These are phyloP conservation scores for Agrocybe praecox DNA, from an alignment of 768 basidiomycete species.

Conservation along the genomic window DNA sequence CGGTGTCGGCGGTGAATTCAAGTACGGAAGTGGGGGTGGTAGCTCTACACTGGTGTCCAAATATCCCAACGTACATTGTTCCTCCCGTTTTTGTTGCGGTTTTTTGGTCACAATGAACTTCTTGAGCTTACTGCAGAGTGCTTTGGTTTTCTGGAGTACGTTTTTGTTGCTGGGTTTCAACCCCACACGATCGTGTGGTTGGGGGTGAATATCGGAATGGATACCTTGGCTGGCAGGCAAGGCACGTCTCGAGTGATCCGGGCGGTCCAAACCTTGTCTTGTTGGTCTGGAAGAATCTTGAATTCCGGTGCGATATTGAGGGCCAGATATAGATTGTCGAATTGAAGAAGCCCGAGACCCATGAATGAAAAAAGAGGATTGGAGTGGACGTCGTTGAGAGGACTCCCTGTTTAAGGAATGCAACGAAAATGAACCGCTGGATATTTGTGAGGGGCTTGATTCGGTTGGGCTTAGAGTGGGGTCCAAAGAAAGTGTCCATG, in stretches of 20 bases:
- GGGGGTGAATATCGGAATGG: not conserved
- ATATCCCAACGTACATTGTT: not conserved
- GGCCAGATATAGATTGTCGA: not conserved
- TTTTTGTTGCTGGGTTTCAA: slow-evolving; percentile 6
- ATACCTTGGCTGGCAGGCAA: not conserved
- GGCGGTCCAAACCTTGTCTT: not conserved
- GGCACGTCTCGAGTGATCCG: slow-evolving; percentile 3
- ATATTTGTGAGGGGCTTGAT: slow-evolving; percentile 12
- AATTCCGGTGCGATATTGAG: not conserved
- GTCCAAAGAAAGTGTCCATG: slow-evolving; percentile 32
- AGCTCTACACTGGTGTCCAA: not conserved
- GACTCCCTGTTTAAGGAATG: slow-evolving; percentile 1
- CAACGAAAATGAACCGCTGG: not conserved
- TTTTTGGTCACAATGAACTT: slow-evolving; percentile 10
- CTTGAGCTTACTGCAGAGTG: slow-evolving; percentile 18
- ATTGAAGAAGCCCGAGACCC: slow-evolving; percentile 3
- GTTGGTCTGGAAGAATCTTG: not conserved
- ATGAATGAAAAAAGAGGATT: slow-evolving; percentile 4
- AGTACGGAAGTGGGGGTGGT: not conserved
- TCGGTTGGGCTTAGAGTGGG: slow-evolving; percentile 17
- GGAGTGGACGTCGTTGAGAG: not conserved
- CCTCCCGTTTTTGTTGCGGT: not conserved
- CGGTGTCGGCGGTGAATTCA: slow-evolving; percentile 3
- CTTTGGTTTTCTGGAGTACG: slow-evolving; percentile 20
- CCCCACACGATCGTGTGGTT: not conserved